Evolutionary conservation across 805 yeast genomes (phyloP).

Genomic region (Kodamaea sagamina): DNA sequence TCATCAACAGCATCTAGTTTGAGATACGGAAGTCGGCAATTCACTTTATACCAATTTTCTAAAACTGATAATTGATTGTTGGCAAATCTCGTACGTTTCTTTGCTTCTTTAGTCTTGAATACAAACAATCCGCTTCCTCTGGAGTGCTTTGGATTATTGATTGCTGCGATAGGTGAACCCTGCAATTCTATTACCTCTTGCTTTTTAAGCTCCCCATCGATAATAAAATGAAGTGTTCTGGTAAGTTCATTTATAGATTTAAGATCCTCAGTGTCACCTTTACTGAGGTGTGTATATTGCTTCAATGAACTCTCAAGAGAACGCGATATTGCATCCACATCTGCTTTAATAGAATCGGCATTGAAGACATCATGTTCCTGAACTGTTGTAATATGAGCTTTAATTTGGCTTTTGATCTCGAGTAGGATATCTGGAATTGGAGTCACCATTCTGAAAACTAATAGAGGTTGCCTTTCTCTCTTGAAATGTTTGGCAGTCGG

Average conservation of each 20-base stretch:
- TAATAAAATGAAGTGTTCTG: background rate
- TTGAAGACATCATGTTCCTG: no score
- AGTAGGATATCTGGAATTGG: no score
- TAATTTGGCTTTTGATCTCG: no score
- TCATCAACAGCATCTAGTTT: background rate
- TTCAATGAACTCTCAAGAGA: no score
- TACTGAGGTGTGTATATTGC: slow-evolving; percentile 4
- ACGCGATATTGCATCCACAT: no score
- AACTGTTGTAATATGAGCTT: no score
- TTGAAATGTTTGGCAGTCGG: no score
- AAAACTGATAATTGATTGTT: background rate
- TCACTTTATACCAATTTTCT: background rate
- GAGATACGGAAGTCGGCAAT: background rate
- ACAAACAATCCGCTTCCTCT: no score
- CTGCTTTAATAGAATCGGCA: no score
- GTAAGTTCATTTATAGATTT: background rate
- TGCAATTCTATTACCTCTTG: background rate
- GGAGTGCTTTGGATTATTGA: background rate
- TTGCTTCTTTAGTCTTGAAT: no score
- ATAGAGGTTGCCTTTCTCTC: no score
- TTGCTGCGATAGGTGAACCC: background rate
- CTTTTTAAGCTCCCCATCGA: background rate
- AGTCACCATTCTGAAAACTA: no score
- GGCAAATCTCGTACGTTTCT: background rate
- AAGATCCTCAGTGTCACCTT: background rate